Evolutionary conservation across 148 eudicot genomes (phyloP).

Genomic region (Nepenthes gracilis): DNA sequence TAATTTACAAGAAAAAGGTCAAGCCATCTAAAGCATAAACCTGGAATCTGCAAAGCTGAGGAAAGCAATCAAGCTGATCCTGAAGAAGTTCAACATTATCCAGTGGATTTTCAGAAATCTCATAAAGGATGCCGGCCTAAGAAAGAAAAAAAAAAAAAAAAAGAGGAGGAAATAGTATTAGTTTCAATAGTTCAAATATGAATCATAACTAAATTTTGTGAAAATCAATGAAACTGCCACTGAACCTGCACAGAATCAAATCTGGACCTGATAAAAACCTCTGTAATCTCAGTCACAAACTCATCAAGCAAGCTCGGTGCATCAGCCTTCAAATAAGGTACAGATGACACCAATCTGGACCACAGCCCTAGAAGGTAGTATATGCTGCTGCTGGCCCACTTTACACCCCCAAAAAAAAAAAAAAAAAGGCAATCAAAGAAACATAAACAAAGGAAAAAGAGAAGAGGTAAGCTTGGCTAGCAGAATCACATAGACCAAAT

Average conservation of each 20-base stretch:
- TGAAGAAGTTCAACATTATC: slow-evolving; percentile 88
- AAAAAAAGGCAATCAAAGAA: not conserved
- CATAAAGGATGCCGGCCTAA: slow-evolving; percentile 62
- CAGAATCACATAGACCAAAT: too few species aligned
- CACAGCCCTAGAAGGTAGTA: slow-evolving; percentile 89
- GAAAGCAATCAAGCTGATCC: slow-evolving; percentile 84
- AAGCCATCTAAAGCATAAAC: slow-evolving; percentile 13
- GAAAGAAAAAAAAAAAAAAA: not conserved
- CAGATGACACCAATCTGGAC: slow-evolving; percentile 82
- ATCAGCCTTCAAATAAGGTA: slow-evolving; percentile 71
- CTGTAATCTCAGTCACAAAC: slow-evolving; percentile 76
- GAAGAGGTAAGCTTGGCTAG: not conserved
- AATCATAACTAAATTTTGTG: not conserved
- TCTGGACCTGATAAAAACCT: slow-evolving; percentile 80
- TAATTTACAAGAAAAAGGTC: not conserved
- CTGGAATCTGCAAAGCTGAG: slow-evolving; percentile 80
- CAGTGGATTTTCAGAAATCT: slow-evolving; percentile 73
- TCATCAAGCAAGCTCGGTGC: slow-evolving; percentile 55
- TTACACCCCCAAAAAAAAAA: not conserved
- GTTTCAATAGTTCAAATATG: not conserved
- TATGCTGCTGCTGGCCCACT: slow-evolving; percentile 98
- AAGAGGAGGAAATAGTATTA: not conserved
- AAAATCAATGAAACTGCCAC: not conserved
- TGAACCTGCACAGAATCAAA: slow-evolving; percentile 77
- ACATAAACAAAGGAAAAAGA: too few species aligned